Base-by-base conservation (phyloP, 192 early-diverging fungal species). In the Borealophlyctis nickersoniae region DNA sequence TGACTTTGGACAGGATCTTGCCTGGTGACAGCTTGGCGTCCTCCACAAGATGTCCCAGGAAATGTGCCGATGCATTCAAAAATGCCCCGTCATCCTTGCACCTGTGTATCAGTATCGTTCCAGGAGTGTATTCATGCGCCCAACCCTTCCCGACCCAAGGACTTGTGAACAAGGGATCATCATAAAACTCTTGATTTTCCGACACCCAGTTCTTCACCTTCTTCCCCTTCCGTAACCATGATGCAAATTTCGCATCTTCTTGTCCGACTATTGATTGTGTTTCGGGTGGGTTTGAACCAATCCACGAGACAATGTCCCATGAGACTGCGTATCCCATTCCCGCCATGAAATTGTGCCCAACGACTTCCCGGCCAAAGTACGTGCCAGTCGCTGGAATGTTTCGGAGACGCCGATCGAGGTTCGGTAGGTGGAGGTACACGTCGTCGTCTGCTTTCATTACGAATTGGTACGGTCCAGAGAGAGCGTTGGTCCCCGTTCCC, bases 381-480 rank as follows among this genome's bases (percentile, higher is more conserved):
- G 58, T 60, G 4, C 57, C 65, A 2, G 34, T 23, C 2, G 22
- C 14, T 36, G 61, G 61, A 4, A 69, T 19, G 19, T 3, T 54
- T 2, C 32, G n/a, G 1, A 73, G 28, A 5, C 62, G 45, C 14
- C 16, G 30, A 7, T n/a, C 66, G 19, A 73, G 55, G 48, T 73
- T 73, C 22, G 71, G 71, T 4, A 73, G 61, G 33, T 73, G 71
- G 45, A 67, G 56, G 22, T 30, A 73, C 7, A 68, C 66, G 57
- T 73, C 71, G 52, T 68, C 66, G 57, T 73, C 71, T 2, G 65
- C 36, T 34, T 73, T 73, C 71, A 73, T 73, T 5, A 73, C 60
- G 55, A 63, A 73, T 22, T 68, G 28, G 56, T 64, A 73, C 9
- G 39, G 39, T 7, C 39, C 39, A 19, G 39, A 45, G 39, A 19